Base-by-base conservation (phyloP, 2,329 filamentous ascomycete species). In the Fusarium circinatum region DNA sequence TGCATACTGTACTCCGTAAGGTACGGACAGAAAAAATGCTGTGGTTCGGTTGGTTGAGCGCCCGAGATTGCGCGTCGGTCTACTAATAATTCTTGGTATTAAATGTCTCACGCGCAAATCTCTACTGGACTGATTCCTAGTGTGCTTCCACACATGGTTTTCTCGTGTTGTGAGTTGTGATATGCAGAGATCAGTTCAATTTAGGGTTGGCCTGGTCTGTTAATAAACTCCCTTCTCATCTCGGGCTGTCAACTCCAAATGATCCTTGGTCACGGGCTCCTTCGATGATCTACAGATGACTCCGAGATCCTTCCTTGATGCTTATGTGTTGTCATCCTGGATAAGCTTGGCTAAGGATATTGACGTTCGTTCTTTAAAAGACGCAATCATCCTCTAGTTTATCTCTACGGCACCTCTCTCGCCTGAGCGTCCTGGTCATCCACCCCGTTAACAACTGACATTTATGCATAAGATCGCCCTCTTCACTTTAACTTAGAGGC, bases 61-160 rank as follows among this genome's bases (percentile, higher is more conserved):
- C 26, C 66, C 62, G 75, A 75, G 65, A 78, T 77, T 77, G 75
- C 76, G 75, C 42, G 71, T 72, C 56, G 47, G 34, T 66, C 51
- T 51, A 71, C 34, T 60, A 34, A 57, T 62, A 48, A 41, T 61
- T 45, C 30, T 47, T 68, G 26, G 41, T 39, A 62, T 66, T 63
- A 68, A 63, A 68, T 63, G 71, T 73, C 71, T 74, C 71, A 73
- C 44, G 8, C 56, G 42, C 24, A 58, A 51, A 58, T 51, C 55
- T 52, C 38, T 47, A 45, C 34, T 51, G 38, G 45, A 55, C 44
- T 41, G 44, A 58, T 39, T 42, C 22, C n/a, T 62, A 62, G 58
- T 41, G 54, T 26, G 30, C 51, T 63, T 64, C 52, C 34, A 26
- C 49, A 55, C 67, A 72, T 75, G 68, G 63, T 63, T 72, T 59